phyloP scores from a whole-genome alignment of 176 grass and related monocot species.

The Dactylis glomerata region DNA sequence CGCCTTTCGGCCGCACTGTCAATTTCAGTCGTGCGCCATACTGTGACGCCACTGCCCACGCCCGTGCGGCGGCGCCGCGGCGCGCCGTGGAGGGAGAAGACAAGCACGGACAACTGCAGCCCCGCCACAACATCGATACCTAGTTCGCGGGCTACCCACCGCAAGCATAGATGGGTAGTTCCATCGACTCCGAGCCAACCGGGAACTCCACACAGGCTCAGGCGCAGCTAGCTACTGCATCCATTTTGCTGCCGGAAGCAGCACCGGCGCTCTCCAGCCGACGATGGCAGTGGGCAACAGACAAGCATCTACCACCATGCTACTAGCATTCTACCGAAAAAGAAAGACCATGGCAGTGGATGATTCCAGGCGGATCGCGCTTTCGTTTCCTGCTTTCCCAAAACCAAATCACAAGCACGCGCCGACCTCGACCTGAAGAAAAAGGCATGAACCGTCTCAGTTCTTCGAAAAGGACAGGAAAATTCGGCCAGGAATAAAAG shows the following conservation, averaged over 20 bases:
- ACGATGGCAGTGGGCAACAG: not conserved
- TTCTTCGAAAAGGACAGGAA: not conserved
- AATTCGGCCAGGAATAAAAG: not conserved
- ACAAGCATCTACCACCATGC: not conserved
- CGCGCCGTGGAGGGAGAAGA: too few species aligned
- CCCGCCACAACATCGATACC: too few species aligned
- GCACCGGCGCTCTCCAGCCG: not conserved
- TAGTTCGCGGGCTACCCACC: too few species aligned
- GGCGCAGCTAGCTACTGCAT: too few species aligned
- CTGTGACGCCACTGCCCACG: too few species aligned
- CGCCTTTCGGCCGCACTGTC: not conserved
- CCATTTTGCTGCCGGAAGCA: too few species aligned
- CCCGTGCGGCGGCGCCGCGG: too few species aligned
- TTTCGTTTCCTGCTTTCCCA: not conserved
- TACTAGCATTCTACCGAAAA: not conserved
- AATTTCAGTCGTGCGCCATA: too few species aligned
- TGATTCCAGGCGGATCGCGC: not conserved
- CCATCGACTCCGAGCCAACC: too few species aligned
- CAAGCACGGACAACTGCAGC: too few species aligned
- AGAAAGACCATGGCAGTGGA: not conserved
- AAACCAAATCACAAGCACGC: not conserved
- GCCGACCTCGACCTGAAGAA: not conserved
- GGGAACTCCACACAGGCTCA: too few species aligned
- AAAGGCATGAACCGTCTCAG: not conserved
- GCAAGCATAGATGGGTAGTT: too few species aligned